phyloP scores from a whole-genome alignment of 768 basidiomycete species.

The Collybia sp. region DNA sequence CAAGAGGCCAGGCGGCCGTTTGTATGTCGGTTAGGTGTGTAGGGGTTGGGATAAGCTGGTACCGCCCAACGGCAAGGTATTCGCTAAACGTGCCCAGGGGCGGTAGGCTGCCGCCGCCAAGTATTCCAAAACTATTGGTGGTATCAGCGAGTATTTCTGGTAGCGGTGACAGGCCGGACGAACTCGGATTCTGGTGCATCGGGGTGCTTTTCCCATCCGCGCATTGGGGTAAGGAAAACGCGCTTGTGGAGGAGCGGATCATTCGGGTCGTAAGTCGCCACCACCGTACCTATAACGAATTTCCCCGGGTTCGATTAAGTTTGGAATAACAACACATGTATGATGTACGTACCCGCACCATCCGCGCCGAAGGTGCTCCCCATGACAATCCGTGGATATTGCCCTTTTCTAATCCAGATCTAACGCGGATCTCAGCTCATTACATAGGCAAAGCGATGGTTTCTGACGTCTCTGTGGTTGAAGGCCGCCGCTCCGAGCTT shows the following conservation, averaged over 20 bases:
- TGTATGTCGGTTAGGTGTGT: slow-evolving; percentile 64
- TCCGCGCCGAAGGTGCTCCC: slow-evolving; percentile 68
- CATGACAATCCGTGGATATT: slow-evolving; percentile 58
- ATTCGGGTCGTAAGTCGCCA: slow-evolving; percentile 46
- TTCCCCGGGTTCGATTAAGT: too few species aligned
- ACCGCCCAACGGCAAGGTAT: slow-evolving; percentile 68
- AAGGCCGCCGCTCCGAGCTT: slow-evolving; percentile 66
- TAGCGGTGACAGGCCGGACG: slow-evolving; percentile 7
- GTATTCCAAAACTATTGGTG: slow-evolving; percentile 48
- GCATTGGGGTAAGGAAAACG: slow-evolving; percentile 72
- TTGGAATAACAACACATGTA: background rate
- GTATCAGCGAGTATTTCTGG: background rate
- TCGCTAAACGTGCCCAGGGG: slow-evolving; percentile 72
- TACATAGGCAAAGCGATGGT: background rate
- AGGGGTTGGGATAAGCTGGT: slow-evolving; percentile 63
- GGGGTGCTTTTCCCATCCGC: slow-evolving; percentile 69
- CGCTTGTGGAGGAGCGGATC: slow-evolving; percentile 59
- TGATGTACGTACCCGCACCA: slow-evolving; percentile 53
- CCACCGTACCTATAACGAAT: slow-evolving; percentile 46
- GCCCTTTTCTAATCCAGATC: slow-evolving; percentile 72
- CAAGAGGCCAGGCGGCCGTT: slow-evolving; percentile 74
- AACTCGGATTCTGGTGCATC: slow-evolving; percentile 64
- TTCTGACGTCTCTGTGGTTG: slow-evolving; percentile 69
- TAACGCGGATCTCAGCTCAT: slow-evolving; percentile 20
- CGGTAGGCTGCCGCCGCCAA: slow-evolving; percentile 55